These are phyloP conservation scores for Wolfiporia cocos DNA, from an alignment of 1,284 basidiomycete genomes.

Conservation along the genomic window DNA sequence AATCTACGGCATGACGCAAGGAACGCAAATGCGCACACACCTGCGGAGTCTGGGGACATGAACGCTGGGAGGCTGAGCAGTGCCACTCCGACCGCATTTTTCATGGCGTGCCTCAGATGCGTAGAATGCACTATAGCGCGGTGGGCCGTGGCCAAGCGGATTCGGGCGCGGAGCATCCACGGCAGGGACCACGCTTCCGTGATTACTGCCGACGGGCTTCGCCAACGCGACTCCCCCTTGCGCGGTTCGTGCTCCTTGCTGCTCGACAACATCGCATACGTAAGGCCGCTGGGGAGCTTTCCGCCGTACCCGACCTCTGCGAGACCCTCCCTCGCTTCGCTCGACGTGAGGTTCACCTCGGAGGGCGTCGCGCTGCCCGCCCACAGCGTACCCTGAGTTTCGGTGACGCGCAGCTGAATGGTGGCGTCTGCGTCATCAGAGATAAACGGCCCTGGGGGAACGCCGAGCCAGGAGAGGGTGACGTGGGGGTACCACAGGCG, in stretches of 20 bases:
- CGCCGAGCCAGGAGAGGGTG: conserved; percentile 41
- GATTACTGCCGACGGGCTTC: neutral
- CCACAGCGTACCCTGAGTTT: too few species aligned
- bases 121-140: conserved; percentile 32
- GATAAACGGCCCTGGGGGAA: too few species aligned
- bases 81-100: conserved; percentile 40
- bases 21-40: conserved; percentile 18
- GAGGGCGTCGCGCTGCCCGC: conserved; percentile 10
- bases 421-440: too few species aligned
- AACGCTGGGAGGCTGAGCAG: conserved; percentile 40
- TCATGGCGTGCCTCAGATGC: conserved; percentile 40
- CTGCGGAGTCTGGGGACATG: conserved; percentile 28
- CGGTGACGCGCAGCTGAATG: too few species aligned
- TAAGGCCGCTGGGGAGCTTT: conserved; percentile 2
- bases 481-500: conserved; percentile 41
- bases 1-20: neutral
- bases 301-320: conserved; percentile 14
- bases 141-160: conserved; percentile 29
- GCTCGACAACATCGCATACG: neutral
- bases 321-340: conserved; percentile 25
- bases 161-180: conserved; percentile 24
- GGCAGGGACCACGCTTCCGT: conserved; percentile 29
- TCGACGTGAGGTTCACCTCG: conserved; percentile 19
- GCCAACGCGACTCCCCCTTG: conserved; percentile 5
- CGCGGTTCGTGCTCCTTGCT: conserved; percentile 3